Evolutionary conservation across 208 protist species (phyloP), one percentile per base, ranked within the genome.

Genomic region (Strigomonas culicis): DNA sequence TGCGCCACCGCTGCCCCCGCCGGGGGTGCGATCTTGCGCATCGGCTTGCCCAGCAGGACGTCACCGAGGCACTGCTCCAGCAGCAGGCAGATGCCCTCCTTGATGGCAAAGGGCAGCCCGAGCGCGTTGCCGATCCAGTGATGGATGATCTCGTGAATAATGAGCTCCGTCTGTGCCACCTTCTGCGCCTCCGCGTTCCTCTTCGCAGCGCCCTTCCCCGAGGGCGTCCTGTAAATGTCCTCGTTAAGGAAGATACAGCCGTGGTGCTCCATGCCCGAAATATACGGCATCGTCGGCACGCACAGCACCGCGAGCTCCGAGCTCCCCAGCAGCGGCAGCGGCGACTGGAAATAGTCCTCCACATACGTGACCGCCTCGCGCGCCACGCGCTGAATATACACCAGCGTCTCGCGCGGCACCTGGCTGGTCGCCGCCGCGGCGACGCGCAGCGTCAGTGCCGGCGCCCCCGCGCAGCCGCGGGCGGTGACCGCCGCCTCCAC

Each of bases 241-340:
- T 92, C 86, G 49, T 92, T 92, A 17, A 95, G 82, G 69, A 91
- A 90, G 15, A 93, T 86, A 36, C 70, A 83, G 34, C 86, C 72
- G 74, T 95, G 84, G 66, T 95, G 88, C 65, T 95, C 89, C 89
- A 95, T 95, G 13, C 89, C 89, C 0, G 79, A 82, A 34, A 95
- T 90, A 63, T 79, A 92, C 6, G 82, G 79, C 82, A 89, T 88
- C 53, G 83, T 90, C 8, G 89, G 89, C 7, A 57, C 84, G 21
- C 92, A 58, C 0, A 86, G 59, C 41, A 93, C 67, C 28, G 75
- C 75, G 0, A 95, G 61, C 39, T 79, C 57, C 4, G 55, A 46
- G 43, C 72, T 63, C 66, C 67, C 60, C 21, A 82, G 80, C 19
- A 91, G 72, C 8, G 86, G 86, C 0, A 93, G 63, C 2, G 85